phyloP scores from a whole-genome alignment of 2,329 filamentous ascomycete species.

The Calonectria crousiana region DNA sequence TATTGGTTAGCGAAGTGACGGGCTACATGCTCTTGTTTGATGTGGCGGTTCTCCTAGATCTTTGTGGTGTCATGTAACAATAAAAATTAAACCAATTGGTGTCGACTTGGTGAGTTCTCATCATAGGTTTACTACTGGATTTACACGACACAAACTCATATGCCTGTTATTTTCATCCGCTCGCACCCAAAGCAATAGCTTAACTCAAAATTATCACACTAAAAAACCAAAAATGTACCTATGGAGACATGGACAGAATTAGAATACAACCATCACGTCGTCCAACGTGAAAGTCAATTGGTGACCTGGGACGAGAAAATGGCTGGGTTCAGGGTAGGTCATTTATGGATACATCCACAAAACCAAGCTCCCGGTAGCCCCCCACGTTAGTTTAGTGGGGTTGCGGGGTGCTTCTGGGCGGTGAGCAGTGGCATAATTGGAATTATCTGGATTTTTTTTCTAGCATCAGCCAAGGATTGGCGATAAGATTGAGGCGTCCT shows the following conservation, averaged over 20 bases:
- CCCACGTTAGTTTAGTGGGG: slow-evolving; percentile 32
- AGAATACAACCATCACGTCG: background rate
- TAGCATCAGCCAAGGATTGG: slow-evolving; percentile 19
- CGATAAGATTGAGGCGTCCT: slow-evolving; percentile 25
- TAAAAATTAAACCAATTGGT: background rate
- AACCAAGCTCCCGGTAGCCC: background rate
- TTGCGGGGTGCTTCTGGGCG: slow-evolving; percentile 35
- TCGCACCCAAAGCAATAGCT: no score
- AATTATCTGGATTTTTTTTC: slow-evolving; percentile 32
- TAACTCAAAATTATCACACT: no score
- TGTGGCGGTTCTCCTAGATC: background rate
- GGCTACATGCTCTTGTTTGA: background rate
- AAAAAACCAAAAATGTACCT: no score
- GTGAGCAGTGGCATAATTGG: slow-evolving; percentile 37
- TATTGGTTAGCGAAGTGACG: background rate
- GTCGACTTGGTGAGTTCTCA: no score
- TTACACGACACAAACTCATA: background rate
- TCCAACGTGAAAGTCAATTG: background rate
- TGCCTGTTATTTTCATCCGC: background rate
- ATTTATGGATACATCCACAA: background rate
- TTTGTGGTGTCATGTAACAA: background rate
- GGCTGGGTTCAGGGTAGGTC: slow-evolving; percentile 5
- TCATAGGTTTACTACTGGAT: background rate
- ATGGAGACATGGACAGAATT: background rate
- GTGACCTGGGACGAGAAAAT: background rate